Conservation (phyloP, 331 rosid genomes). For the Quercus tomentella region DNA sequence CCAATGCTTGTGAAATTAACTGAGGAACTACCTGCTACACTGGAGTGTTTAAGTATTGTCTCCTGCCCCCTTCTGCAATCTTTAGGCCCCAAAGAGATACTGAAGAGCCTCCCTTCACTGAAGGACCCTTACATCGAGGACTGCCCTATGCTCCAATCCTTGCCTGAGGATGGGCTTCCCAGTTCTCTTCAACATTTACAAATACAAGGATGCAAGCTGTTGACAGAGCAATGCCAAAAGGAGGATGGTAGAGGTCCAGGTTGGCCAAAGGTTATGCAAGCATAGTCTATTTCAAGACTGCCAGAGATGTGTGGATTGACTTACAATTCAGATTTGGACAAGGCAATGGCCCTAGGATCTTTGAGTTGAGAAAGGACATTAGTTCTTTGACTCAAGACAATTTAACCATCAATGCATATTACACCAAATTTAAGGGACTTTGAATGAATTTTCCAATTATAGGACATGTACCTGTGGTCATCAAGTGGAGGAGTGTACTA, state of each 20-base stretch:
- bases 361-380: no score
- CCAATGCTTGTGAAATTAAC: slow-evolving; percentile 12
- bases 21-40: slow-evolving; percentile 8
- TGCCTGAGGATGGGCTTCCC: slow-evolving; percentile 17
- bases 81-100: neutral
- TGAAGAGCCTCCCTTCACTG: slow-evolving; percentile 1
- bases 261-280: neutral
- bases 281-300: no score
- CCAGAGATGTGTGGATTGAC: no score
- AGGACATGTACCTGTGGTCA: no score
- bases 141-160: slow-evolving; percentile 10
- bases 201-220: slow-evolving; percentile 8
- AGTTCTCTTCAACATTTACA: slow-evolving; percentile 6
- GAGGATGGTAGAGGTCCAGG: neutral
- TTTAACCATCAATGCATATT: no score
- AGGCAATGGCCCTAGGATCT: no score
- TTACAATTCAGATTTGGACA: no score
- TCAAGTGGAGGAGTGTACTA: no score
- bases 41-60: neutral
- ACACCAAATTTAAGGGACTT: no score
- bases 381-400: no score
- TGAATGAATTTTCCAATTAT: no score
- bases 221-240: neutral
- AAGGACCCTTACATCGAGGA: slow-evolving; percentile 12
- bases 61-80: neutral